Base-by-base conservation (phyloP, 2,329 filamentous ascomycete genomes). In the Phaeoacremonium minimum region DNA sequence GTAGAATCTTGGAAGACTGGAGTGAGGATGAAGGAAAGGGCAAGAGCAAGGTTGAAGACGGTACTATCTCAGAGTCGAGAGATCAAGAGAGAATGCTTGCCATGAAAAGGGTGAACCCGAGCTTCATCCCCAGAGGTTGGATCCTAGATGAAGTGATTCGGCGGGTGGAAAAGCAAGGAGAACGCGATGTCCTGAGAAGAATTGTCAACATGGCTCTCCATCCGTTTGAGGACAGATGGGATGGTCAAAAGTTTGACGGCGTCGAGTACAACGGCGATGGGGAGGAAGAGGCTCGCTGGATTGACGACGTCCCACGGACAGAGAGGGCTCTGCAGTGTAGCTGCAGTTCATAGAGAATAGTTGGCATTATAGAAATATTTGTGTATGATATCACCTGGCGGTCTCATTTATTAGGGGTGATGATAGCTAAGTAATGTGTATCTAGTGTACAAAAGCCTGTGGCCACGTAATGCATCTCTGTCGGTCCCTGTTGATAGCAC, bases 61-160 rank as follows among this genome's bases (percentile, higher is more conserved):
- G 64, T 9, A 33, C 36, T 4, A 33, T 50, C 16, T 49, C 61
- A 1, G 54, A 56, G 3, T 64, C 56, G 2, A 52, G 57, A 13
- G 83, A 94, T 32, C 66, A 63, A 4, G 76, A 83, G 49, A 73
- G 91, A 43, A 75, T 80, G 40, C 60, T 55, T 18, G 77, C 75
- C 11, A 97, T 97, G 93, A 87, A 85, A 64, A 70, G 66, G 17
- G 85, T 90, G 15, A 98, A 98, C 55, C 93, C 93, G 3, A 95
- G 87, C 65, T 98, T 98, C 52, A 71, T 96, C 1, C 88, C 93
- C 1, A 77, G 89, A 32, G 83, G 85, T 14, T 98, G 91, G 90
- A 78, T 98, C 35, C 70, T 98, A 15, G 91, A 97, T 56, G 93
- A 98, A 60, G 60, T 98, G 12, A 97, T 98, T 47, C 78, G 85